Base-by-base conservation (phyloP, 2,329 filamentous ascomycete genomes). In the Diaporthe amygdali region DNA sequence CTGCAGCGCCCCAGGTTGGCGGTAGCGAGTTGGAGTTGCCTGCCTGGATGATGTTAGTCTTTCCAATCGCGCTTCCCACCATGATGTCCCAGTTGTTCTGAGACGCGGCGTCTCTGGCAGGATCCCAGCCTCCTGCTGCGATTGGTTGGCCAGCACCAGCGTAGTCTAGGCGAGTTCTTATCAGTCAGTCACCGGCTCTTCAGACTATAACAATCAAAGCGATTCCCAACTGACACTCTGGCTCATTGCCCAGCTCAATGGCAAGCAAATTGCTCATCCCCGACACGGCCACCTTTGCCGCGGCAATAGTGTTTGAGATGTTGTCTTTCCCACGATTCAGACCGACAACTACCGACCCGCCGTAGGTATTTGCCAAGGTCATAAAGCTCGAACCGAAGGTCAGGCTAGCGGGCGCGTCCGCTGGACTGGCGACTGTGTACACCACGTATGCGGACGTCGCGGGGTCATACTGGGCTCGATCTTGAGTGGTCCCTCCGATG, bases 401-500 rank as follows among this genome's bases (percentile, higher is more conserved):
- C 68, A 90, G 78, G 0, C 79, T 80, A 15, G 77, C 74, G 0
- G 88, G 88, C 0, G 87, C 88, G 75, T 88, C 86, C 1, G 78
- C 79, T 0, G 86, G 73, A 47, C 80, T 79, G 0, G 82, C 79
- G 3, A 90, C 88, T 0, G 81, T 82, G 73, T 89, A 90, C 2
- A 82, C 82, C 1, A 90, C 87, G 10, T 85, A 83, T 3, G 81
- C 82, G 2, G 79, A 79, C 0, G 81, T 83, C 1, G 78, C 76
- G 1, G 86, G 74, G 76, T 89, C 84, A 72, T 86, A 89, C 2
- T 79, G 83, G 1, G 88, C 87, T 5, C 87, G 84, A 74, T 89
- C 88, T 81, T 89, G 87, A 0, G 87, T 89, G 0, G 88, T 90
- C 2, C 88, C 88, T n/a, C 88, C 88, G 68, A 90, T 88, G 64